phyloP scores from a whole-genome alignment of 805 yeast genomes.

The Saccharomycopsis capsularis region DNA sequence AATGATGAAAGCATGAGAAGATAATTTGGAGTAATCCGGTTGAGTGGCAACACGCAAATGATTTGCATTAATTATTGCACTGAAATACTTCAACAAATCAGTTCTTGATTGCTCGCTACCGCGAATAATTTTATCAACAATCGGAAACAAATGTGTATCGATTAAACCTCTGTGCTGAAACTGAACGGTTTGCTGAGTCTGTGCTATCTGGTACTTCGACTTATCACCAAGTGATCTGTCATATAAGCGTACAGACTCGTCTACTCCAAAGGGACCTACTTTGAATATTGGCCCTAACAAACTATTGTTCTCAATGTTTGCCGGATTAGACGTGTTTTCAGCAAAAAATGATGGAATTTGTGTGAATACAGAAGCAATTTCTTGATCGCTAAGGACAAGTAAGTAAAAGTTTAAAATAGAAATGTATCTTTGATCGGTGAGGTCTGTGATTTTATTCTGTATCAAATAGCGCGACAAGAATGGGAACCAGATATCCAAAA shows the following conservation, averaged over 20 bases:
- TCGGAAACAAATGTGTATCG: conserved; percentile 53
- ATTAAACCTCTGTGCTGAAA: conserved; percentile 53
- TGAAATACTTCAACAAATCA: conserved; percentile 60
- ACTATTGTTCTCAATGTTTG: conserved; percentile 47
- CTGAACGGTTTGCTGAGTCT: conserved; percentile 54
- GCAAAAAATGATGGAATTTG: conserved; percentile 29
- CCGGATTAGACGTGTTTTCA: conserved; percentile 34
- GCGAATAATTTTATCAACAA: conserved; percentile 69
- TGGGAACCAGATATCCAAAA: conserved; percentile 25
- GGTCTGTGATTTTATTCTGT: conserved; percentile 31
- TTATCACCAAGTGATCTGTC: conserved; percentile 25
- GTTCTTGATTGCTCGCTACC: conserved; percentile 61
- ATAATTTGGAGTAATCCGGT: conserved; percentile 56
- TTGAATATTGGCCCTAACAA: conserved; percentile 72
- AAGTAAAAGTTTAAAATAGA: conserved; percentile 50
- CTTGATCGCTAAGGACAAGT: conserved; percentile 49
- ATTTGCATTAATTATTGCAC: conserved; percentile 67
- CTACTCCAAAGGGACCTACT: conserved; percentile 63
- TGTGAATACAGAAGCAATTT: conserved; percentile 54
- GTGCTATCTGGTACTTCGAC: conserved; percentile 38
- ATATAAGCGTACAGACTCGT: conserved; percentile 43
- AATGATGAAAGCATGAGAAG: conserved; percentile 76
- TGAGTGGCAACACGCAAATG: conserved; percentile 86
- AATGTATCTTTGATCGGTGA: conserved; percentile 46
- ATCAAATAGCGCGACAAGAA: conserved; percentile 32